phyloP scores from a whole-genome alignment of 2,329 filamentous ascomycete species.

The Lasiodiplodia sp. region DNA sequence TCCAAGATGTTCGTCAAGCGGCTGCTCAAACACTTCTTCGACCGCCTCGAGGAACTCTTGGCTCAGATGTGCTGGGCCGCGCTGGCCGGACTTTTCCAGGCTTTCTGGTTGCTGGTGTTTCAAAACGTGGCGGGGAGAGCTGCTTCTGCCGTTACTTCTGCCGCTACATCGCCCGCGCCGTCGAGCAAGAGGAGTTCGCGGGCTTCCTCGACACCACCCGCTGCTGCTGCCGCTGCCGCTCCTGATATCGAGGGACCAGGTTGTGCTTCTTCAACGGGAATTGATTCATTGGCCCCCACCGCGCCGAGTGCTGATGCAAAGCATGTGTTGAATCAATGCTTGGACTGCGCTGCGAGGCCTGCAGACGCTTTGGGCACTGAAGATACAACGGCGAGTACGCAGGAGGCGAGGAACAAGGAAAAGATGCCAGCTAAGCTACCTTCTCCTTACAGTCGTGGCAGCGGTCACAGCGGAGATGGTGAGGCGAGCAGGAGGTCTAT shows the following conservation, averaged over 20 bases:
- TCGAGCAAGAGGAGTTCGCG: neutral
- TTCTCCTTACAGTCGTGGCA: neutral
- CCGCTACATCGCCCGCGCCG: neutral
- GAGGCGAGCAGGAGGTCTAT: neutral
- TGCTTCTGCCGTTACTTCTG: neutral
- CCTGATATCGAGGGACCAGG: neutral
- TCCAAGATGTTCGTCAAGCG: conserved; percentile 16
- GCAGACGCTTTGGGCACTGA: neutral
- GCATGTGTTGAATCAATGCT: neutral
- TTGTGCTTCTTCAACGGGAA: neutral
- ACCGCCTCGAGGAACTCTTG: neutral
- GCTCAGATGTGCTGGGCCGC: neutral
- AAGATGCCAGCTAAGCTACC: neutral
- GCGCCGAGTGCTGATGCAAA: neutral
- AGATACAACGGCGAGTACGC: neutral
- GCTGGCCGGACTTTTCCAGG: neutral
- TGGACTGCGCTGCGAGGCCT: neutral
- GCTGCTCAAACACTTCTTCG: conserved; percentile 3
- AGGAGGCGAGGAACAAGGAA: neutral
- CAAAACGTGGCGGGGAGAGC: neutral
- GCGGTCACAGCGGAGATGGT: neutral
- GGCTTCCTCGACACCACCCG: neutral
- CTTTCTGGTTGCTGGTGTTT: neutral
- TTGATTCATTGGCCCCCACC: neutral
- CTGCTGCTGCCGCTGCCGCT: neutral